Conservation (phyloP, 257 asterid genomes). For the Salvia splendens region DNA sequence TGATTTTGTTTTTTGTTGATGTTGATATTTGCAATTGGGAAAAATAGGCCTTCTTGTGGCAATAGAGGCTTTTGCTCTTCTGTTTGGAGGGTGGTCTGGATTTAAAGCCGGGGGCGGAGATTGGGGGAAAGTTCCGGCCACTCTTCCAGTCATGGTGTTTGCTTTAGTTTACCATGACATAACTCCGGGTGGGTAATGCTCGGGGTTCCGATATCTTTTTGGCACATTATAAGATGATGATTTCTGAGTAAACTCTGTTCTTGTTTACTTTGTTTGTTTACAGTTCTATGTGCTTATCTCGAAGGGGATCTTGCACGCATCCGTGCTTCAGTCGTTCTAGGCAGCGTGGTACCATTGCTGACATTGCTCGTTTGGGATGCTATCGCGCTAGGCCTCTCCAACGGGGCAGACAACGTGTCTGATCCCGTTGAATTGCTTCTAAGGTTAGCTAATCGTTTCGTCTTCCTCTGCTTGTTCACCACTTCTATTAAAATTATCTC, state of each 20-base stretch:
- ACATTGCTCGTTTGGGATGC: conserved; percentile 62
- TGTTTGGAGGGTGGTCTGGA: conserved; percentile 76
- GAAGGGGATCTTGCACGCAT: conserved; percentile 69
- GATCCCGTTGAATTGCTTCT: conserved; percentile 74
- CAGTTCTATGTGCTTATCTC: conserved; percentile 80
- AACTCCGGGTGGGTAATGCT: conserved; percentile 55
- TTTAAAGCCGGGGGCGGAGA: conserved; percentile 45
- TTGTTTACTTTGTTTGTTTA: conserved; percentile 12
- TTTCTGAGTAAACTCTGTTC: neutral
- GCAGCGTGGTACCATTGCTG: conserved; percentile 65
- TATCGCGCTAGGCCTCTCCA: conserved; percentile 65
- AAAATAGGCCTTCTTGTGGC: conserved; percentile 52
- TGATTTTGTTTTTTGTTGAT: neutral
- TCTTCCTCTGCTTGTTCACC: neutral
- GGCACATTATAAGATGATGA: conserved; percentile 13
- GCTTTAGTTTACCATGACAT: conserved; percentile 86
- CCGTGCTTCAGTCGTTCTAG: conserved; percentile 66
- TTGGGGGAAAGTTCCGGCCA: conserved; percentile 75
- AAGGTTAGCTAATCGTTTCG: conserved; percentile 41
- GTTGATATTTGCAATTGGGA: neutral
- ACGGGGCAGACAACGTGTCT: conserved; percentile 48
- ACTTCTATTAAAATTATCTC: too few species aligned
- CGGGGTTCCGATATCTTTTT: neutral
- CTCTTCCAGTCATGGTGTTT: conserved; percentile 77
- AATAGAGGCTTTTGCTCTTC: conserved; percentile 61